phyloP scores from a whole-genome alignment of 352 stramenopile genomes.

The Blastocystis sp. region DNA sequence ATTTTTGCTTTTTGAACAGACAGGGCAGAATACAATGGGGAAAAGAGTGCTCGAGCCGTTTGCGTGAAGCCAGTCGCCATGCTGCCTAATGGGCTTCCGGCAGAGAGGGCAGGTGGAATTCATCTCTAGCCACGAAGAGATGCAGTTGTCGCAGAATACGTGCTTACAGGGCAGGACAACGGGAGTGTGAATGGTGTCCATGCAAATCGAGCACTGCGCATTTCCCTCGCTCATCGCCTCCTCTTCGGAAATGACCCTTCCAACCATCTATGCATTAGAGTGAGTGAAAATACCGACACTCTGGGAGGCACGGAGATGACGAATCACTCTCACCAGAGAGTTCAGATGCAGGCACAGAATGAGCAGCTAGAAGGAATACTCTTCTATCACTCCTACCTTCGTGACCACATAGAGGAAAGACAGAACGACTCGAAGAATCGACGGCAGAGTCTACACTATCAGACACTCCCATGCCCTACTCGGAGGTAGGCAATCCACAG shows the following conservation, averaged over 20 bases:
- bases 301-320: neutral
- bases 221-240: neutral
- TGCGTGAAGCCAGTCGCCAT: conserved; percentile 13
- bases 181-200: conserved; percentile 7
- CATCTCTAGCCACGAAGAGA: conserved; percentile 41
- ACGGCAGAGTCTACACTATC: no score
- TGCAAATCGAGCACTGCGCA: conserved; percentile 16
- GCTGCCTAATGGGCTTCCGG: neutral
- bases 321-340: neutral
- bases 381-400: no score
- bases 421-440: no score
- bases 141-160: conserved; percentile 37
- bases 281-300: neutral
- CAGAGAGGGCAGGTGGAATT: conserved; percentile 25
- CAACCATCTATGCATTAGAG: neutral
- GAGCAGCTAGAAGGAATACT: neutral
- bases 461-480: neutral
- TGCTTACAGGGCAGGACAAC: conserved; percentile 9
- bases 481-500: neutral
- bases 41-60: neutral
- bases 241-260: neutral
- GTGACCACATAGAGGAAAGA: no score
- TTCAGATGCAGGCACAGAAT: neutral
- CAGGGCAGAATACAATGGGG: neutral
- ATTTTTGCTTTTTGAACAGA: neutral